Base-by-base conservation (phyloP, 768 basidiomycete species). In the Punctularia strigosozonata region DNA sequence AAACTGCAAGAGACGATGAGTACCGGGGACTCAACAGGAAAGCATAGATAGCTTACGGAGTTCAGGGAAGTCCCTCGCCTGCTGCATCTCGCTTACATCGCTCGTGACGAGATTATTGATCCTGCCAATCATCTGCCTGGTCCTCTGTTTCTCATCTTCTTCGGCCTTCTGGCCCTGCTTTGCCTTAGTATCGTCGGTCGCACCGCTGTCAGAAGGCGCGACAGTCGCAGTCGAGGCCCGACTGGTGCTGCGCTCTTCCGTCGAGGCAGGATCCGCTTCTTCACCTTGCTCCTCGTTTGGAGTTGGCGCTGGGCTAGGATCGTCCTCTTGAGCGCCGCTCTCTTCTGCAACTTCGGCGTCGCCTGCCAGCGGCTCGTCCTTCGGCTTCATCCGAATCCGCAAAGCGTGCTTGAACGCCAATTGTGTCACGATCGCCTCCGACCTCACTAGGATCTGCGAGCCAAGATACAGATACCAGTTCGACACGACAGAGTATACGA, bases 331-430 rank as follows among this genome's bases (percentile, higher is more conserved):
- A 25, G 45, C 31, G 5, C 30, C 41, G 5, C 40, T 46, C 13
- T 33, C 12, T 3, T 33, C 44, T 1, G 43, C 25, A 1, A 42
- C 36, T 30, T 69, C 68, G 15, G 74, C 66, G n/a, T n/a, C n/a
- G n/a, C n/a, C n/a, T n/a, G n/a, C n/a, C n/a, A n/a, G n/a, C n/a
- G n/a, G n/a, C n/a, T n/a, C n/a, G n/a, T n/a, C n/a, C n/a, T n/a
- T n/a, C n/a, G n/a, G n/a, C 39, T 69, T 73, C 57, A 79, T 63
- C 24, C 80, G 68, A 31, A 84, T 73, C 22, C 77, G 68, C 5
- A 88, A 64, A 1, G 73, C 57, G 44, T 75, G 73, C 37, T 72
- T 65, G 51, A 74, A 73, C 17, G 74, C 51, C 13, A 74, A 61
- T 47, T 72, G 65, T 5, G 71, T 73, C 33, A 75, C 47, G 41